Base-by-base conservation (phyloP, 441 rosid species). In the Gossypium armourianum region DNA sequence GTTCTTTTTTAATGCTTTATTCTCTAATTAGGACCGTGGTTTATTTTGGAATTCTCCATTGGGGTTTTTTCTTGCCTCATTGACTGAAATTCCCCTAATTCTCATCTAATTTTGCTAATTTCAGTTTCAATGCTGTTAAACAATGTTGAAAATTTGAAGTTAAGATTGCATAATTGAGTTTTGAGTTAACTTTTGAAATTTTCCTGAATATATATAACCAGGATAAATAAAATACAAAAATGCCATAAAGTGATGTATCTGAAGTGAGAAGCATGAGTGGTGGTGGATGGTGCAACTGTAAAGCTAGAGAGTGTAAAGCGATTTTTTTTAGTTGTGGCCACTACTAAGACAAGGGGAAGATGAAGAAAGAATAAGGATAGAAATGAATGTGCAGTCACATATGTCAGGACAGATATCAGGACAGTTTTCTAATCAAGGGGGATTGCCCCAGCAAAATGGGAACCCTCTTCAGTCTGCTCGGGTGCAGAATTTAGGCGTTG, bases 301-400 rank as follows among this genome's bases (percentile, higher is more conserved):
- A 61, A 68, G 71, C 78, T 4, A 72, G 59, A 7, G 77, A 54
- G 59, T 49, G 19, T 58, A 47, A 80, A 76, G 82, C 82, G 24
- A 13, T 75, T 73, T 77, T 72, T 43, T 47, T 20, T 73, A 54
- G 55, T 76, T 69, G 72, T 78, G 6, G 75, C 67, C 74, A 52
- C 75, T 70, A 67, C 50, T 16, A 74, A 78, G 60, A 62, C 47
- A 71, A 85, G 77, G 54, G 73, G 80, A 60, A 59, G 74, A 56
- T 74, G 76, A 67, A 67, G 72, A 26, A 79, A 62, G 73, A 65
- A 24, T 9, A 74, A 61, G 69, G 17, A 85, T 88, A 17, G 67
- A 63, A 8, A 88, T 90, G 97, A 88, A 87, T 85, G 87, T 87
- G 78, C 96, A 84, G 77, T 77, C 97, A 3, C 96, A 89, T 81